phyloP scores from a whole-genome alignment of 73 alveolate species.

The Urostyla sp. region DNA sequence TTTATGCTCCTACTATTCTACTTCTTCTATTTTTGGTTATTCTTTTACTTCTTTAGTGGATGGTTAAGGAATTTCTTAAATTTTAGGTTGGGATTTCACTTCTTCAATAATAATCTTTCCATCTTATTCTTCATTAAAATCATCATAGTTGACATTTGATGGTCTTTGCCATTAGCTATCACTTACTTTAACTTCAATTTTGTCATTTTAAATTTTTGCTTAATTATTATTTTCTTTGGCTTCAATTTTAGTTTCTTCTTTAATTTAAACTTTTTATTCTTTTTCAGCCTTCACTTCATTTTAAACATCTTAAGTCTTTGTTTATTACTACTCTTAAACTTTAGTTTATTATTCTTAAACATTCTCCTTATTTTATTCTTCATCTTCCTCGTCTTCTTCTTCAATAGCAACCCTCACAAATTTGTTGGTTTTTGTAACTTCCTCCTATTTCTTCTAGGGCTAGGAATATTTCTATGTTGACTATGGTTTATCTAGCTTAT shows the following conservation, averaged over 20 bases:
- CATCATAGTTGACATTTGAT: background rate
- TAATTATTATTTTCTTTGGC: background rate
- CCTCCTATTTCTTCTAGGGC: background rate
- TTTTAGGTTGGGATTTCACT: background rate
- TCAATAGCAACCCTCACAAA: constrained; percentile 73
- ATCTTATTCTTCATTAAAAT: background rate
- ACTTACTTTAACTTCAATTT: constrained; percentile 17
- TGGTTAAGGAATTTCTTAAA: background rate
- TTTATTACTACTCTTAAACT: too few relatives aligned
- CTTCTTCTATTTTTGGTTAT: constrained; percentile 40
- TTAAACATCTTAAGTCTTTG: background rate
- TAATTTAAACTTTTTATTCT: background rate
- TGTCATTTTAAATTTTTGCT: constrained; percentile 1
- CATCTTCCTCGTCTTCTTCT: constrained; percentile 80
- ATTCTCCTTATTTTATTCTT: constrained; percentile 30
- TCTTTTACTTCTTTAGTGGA: background rate
- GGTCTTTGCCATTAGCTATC: background rate
- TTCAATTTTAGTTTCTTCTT: background rate
- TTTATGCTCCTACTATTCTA: constrained; percentile 12
- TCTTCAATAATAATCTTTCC: background rate
- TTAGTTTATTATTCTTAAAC: background rate
- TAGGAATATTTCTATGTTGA: constrained; percentile 13
- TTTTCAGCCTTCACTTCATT: background rate
- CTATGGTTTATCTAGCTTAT: constrained; percentile 64
- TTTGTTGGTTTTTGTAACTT: background rate